Base-by-base conservation (phyloP, 2,329 filamentous ascomycete genomes). In the Blumeriella jaapii region DNA sequence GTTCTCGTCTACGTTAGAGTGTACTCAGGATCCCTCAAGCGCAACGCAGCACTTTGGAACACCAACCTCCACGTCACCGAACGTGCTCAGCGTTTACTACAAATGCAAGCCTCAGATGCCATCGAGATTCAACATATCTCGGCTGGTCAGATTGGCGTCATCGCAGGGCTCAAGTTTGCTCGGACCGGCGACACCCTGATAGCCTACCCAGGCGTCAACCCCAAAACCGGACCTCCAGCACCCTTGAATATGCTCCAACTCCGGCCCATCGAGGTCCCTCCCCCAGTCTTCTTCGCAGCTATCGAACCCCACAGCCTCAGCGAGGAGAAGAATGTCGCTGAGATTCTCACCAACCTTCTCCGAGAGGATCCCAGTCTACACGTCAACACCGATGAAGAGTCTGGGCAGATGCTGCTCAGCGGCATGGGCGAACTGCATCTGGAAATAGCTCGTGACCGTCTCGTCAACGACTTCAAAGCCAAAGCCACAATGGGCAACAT, bases 371-470 rank as follows among this genome's bases (percentile, higher is more conserved):
- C 91, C 0, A 95, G 86, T 57, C 64, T 98, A 14, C 75, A 91
- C 38, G 82, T 93, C 55, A 82, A 70, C 22, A 67, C 83, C 18
- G 84, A 96, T 50, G 76, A 89, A 42, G 91, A 95, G 56, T 87
- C 84, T 1, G 91, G 91, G 2, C 86, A 94, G 53, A 95, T 91
- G 29, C 79, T 93, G 19, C 68, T 98, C 0, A 87, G 87, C 34
- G 91, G 91, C 3, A 96, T 98, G 91, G 91, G 91, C 6, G 85
- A 93, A 51, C 70, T 98, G 17, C 91, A 98, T 58, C 68, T 98
- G 1, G 91, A 98, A 51, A 91, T 98, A 31, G 87, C 89, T 0
- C 68, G 85, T 31, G 84, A 96, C 57, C 74, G 87, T 27, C 72
- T 98, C 7, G 76, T 91, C 46, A 82, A 84, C 34, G 85, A 93